These are phyloP conservation scores for Leucocoprinus birnbaumii DNA, from an alignment of 768 basidiomycete species.

Conservation along the genomic window DNA sequence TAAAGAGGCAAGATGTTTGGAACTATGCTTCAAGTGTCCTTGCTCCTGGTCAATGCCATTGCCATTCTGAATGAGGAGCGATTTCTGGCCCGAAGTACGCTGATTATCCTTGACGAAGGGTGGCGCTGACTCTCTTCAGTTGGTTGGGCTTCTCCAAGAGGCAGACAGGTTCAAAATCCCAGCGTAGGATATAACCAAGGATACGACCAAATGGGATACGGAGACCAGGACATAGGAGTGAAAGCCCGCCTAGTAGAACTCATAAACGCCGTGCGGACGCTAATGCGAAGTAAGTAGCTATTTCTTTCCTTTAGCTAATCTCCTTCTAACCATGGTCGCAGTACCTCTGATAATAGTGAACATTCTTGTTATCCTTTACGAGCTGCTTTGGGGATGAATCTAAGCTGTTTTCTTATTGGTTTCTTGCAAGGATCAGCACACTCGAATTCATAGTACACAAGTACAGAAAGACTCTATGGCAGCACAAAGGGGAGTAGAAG, in stretches of 20 bases:
- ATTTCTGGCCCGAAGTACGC: slow-evolving; percentile 88
- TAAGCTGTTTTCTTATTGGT: background rate
- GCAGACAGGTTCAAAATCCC: slow-evolving; percentile 50
- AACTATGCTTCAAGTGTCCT: slow-evolving; percentile 76
- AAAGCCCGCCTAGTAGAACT: slow-evolving; percentile 89
- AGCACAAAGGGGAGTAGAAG: background rate
- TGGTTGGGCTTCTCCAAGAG: slow-evolving; percentile 77
- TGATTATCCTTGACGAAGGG: slow-evolving; percentile 5
- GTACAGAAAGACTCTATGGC: background rate
- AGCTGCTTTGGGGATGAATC: slow-evolving; percentile 62
- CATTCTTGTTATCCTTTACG: slow-evolving; percentile 83
- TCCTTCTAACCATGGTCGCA: slow-evolving; percentile 27
- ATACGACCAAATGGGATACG: slow-evolving; percentile 66
- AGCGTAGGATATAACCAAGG: slow-evolving; percentile 60
- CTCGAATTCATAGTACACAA: background rate
- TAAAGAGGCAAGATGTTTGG: slow-evolving; percentile 41
- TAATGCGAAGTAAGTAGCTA: slow-evolving; percentile 87
- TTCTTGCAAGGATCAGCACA: background rate
- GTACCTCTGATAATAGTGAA: slow-evolving; percentile 92
- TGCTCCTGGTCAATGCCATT: slow-evolving; percentile 91
- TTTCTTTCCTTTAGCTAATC: slow-evolving; percentile 12
- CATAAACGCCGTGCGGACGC: slow-evolving; percentile 91
- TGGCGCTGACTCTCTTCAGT: slow-evolving; percentile 41
- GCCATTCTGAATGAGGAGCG: slow-evolving; percentile 95
- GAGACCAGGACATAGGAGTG: slow-evolving; percentile 61